These are phyloP conservation scores for Calcarisporium arbuscula DNA, from an alignment of 2,329 filamentous ascomycete species.

Conservation along the genomic window DNA sequence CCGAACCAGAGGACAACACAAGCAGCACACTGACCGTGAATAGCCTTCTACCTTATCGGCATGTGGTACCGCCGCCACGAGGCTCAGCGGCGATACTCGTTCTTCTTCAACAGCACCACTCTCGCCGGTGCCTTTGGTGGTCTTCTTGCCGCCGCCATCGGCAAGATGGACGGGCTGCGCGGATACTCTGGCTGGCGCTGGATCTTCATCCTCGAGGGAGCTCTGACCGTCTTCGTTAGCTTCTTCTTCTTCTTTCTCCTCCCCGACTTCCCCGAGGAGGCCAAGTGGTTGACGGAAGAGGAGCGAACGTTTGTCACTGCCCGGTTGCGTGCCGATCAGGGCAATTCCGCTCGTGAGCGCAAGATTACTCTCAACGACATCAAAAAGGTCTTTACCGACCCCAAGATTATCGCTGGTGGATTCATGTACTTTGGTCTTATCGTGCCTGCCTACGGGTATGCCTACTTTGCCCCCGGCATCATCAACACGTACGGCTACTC, in stretches of 20 bases:
- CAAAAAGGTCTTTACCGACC: conserved; percentile 61
- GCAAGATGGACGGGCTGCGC: conserved; percentile 70
- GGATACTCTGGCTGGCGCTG: conserved; percentile 72
- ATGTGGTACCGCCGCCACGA: conserved; percentile 89
- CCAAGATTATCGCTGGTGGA: conserved; percentile 65
- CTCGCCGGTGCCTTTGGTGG: conserved; percentile 81
- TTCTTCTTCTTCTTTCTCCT: conserved; percentile 63
- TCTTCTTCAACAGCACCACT: conserved; percentile 84
- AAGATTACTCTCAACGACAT: conserved; percentile 55
- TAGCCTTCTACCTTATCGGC: conserved; percentile 62
- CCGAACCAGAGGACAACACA: no score
- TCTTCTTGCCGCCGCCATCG: conserved; percentile 77
- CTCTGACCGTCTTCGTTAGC: conserved; percentile 55
- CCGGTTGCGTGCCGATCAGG: conserved; percentile 63
- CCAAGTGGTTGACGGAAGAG: conserved; percentile 64
- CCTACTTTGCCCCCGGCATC: conserved; percentile 71
- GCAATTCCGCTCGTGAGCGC: conserved; percentile 56
- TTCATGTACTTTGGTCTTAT: conserved; percentile 79
- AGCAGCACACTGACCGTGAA: no score
- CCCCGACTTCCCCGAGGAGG: conserved; percentile 68
- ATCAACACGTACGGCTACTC: conserved; percentile 60
- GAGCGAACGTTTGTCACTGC: conserved; percentile 62
- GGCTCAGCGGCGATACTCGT: conserved; percentile 84
- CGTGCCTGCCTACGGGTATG: conserved; percentile 71
- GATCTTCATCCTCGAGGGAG: conserved; percentile 76